Evolutionary conservation across 805 yeast species (phyloP), one percentile per base, ranked within the genome.

Genomic region (Suhomyces kilbournensis): DNA sequence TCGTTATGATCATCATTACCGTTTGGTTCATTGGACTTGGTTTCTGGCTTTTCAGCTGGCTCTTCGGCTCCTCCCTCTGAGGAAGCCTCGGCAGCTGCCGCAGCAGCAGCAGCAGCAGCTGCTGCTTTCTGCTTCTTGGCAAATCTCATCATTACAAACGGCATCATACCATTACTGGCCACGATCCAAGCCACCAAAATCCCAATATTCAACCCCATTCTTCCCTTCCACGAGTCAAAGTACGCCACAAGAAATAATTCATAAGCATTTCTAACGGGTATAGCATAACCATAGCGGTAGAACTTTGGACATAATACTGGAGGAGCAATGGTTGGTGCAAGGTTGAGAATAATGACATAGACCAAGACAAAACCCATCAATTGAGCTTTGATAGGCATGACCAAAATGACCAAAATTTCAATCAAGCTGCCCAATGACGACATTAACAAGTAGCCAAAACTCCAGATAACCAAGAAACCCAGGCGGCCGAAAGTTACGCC

Each of bases 381-480:
- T 17, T 62, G 66, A 0, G 68, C 66, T 46, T 67, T 68, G 32
- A 60, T 25, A 7, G 61, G 59, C 32, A 61, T 55, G 14, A 63
- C 50, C 9, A 64, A 14, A 51, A 69, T 58, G 8, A 60, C 69
- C 49, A 65, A 50, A 7, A 59, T 53, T 56, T 70, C 73, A 44
- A 70, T 66, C 7, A 67, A 46, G 17, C 67, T 58, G 2, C 74
- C 74, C 47, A 70, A 62, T 0, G 74, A 61, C 1, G 67, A 60
- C 67, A 68, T 67, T 7, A 63, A 56, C 51, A 69, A 60, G 54
- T 53, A 68, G 3, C 62, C 64, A 56, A 68, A 61, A 38, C 58
- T 53, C 74, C 74, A 70, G 38, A 68, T 56, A 12, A 70, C 73
- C 50, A 70, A 56, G 51, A 68, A 70, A 3, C 74, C 74, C 56